Base-by-base conservation (phyloP, 192 early-diverging fungal species). In the Entomortierella lignicola region DNA sequence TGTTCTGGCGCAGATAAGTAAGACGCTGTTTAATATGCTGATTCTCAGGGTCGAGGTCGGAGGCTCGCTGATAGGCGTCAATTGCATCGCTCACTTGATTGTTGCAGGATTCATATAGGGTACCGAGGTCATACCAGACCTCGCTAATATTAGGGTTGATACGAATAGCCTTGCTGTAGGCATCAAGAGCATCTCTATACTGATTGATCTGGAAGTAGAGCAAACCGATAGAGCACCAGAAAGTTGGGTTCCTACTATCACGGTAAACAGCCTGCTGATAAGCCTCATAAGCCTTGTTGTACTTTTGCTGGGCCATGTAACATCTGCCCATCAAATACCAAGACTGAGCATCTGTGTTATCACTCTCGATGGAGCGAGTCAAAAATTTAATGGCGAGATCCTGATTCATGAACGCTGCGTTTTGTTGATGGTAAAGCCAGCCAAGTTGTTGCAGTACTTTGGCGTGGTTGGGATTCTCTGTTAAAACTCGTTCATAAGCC, bases 141-240 rank as follows among this genome's bases (percentile, higher is more conserved):
- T 99, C 98, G 71, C 91, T 92, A 66, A 98, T 93, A 62, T 94
- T 91, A 39, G 98, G 94, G 77, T 96, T 96, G 43, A 98, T 86
- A 52, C 95, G 91, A 63, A 98, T 96, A 2, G 97, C 98, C 17
- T 95, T 89, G 72, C 91, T 95, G 77, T 98, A 99, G 18, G 98
- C 98, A 82, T 99, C 97, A 37, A 98, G 83, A 0, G 98, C 98
- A 77, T 99, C 97, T 13, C 94, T 85, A 73, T 95, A 97, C 87
- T 95, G 94, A 60, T 92, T 96, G 60, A 98, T 97, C 72, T 98
- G 94, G 85, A 93, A 99, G 71, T 99, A 99, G 6, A 99, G 82
- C 0, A 98, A 95, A 55, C 98, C 98, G 70, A 99, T 99, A 2
- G 96, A 98, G 81, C 96, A 98, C 98, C 98, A 99, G 75, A 98